Conservation (phyloP, 2,329 filamentous ascomycete species). For the Paracoccidioides brasiliensis region DNA sequence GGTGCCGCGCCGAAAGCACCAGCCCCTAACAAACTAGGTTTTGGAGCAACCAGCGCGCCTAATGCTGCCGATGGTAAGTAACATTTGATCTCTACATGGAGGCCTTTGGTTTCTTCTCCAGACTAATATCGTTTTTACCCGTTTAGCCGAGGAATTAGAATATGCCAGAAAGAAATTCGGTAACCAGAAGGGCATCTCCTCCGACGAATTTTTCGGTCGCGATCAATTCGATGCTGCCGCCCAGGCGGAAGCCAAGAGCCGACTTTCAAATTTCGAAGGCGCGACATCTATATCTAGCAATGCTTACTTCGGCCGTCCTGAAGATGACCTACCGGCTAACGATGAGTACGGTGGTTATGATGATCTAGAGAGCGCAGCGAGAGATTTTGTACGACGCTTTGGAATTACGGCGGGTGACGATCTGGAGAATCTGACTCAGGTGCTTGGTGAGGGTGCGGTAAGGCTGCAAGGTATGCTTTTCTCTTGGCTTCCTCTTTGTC, state of each 20-base stretch:
- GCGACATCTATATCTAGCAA: slow-evolving; percentile 89
- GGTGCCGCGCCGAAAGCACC: slow-evolving; percentile 50
- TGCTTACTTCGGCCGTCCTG: slow-evolving; percentile 89
- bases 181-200: slow-evolving; percentile 86
- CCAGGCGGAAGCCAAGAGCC: slow-evolving; percentile 72
- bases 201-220: slow-evolving; percentile 95
- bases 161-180: slow-evolving; percentile 85
- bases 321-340: slow-evolving; percentile 54
- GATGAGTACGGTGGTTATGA: slow-evolving; percentile 61
- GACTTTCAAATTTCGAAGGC: slow-evolving; percentile 85
- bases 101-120: neutral
- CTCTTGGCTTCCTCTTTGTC: neutral
- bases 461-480: slow-evolving; percentile 56
- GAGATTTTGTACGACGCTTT: slow-evolving; percentile 90
- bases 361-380: slow-evolving; percentile 82
- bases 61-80: slow-evolving; percentile 55
- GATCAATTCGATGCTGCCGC: slow-evolving; percentile 68
- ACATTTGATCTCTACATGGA: neutral
- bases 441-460: slow-evolving; percentile 73
- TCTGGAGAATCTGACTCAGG: slow-evolving; percentile 72
- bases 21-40: slow-evolving; percentile 67
- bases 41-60: slow-evolving; percentile 69
- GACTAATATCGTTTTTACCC: neutral
- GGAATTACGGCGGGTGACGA: slow-evolving; percentile 94
- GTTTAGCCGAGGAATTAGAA: slow-evolving; percentile 56